phyloP scores from a whole-genome alignment of 1,284 basidiomycete species.

The Salmacisia buchloeana region DNA sequence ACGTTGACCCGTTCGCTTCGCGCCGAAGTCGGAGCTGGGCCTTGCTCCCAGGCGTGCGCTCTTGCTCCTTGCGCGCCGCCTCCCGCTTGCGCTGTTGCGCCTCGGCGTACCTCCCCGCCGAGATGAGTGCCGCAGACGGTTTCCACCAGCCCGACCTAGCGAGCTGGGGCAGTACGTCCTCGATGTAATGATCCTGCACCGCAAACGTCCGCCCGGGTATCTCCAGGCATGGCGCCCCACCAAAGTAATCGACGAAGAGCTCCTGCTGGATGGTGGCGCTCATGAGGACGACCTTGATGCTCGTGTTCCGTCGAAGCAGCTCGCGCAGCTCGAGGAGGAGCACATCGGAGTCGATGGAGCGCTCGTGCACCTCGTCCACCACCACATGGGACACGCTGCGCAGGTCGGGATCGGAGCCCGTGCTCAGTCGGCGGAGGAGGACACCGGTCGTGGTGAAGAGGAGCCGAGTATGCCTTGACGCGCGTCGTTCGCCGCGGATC shows the following conservation, averaged over 20 bases:
- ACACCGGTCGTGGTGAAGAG: constrained; percentile 92
- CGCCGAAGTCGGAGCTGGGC: background rate
- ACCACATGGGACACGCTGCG: constrained; percentile 73
- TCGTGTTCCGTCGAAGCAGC: constrained; percentile 64
- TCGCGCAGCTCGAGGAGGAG: constrained; percentile 77
- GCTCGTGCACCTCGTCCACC: constrained; percentile 89
- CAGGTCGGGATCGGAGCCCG: constrained; percentile 66
- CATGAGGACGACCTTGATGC: constrained; percentile 67
- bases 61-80: background rate
- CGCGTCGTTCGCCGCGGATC: constrained; percentile 80
- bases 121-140: background rate
- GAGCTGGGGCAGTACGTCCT: constrained; percentile 27
- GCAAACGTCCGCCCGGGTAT: constrained; percentile 65
- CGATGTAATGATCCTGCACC: constrained; percentile 45
- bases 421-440: constrained; percentile 68
- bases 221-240: constrained; percentile 69
- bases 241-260: constrained; percentile 60
- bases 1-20: too few relatives aligned
- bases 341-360: constrained; percentile 83
- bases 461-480: constrained; percentile 57
- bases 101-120: background rate
- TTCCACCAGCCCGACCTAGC: background rate
- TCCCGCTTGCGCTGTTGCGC: background rate
- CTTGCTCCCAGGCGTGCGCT: background rate
- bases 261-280: constrained; percentile 39